Evolutionary conservation across 345 rosid species (phyloP), one percentile per base, ranked within the genome.

Genomic region (Fremontodendron californicum): DNA sequence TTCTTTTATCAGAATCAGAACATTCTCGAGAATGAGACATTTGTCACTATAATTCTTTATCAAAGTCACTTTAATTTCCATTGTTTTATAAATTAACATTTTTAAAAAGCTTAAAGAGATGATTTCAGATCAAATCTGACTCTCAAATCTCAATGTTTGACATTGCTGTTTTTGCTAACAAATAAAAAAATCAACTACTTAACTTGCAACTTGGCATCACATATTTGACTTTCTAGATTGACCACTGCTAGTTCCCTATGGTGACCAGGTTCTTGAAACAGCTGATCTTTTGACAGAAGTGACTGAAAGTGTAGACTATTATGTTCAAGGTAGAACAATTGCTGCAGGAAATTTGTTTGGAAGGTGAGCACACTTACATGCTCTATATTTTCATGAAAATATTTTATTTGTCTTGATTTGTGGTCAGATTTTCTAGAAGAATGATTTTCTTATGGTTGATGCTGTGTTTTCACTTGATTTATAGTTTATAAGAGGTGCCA

Each of bases 281-380:
- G 99, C 92, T 79, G 99, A 96, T 88, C 92, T 87, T 82, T 90
- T 96, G 86, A 81, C 96, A 7, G 99, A 96, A 88, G 99, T 96
- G 79, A 96, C 99, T 78, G 99, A 96, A 88, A 93, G 93, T 83
- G 99, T 96, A 55, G 99, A 92, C 87, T 96, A 96, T 84, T 93
- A 87, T 81, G 98, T 96, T 73, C 98, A 96, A 90, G 99, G 99
- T 78, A 87, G 90, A 88, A 96, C 99, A 71, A 70, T 96, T 85
- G 91, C 95, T 66, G 97, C 98, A 54, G 99, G 99, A 83, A 96
- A 96, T 82, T 82, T 96, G 83, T 96, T 96, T 84, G 99, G 98
- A 77, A 93, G 99, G 99, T 92, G 72, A 65, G 72, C 64, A 69
- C 64, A 65, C 42, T 78, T 61, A 33, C 42, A 3, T 49, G 9